Percentiles rank a stretch among this genome's conserved stretches.
These are phyloP conservation scores for Skeletonema potamos DNA, from an alignment of 108 stramenopile genomes.

Conservation along the genomic window DNA sequence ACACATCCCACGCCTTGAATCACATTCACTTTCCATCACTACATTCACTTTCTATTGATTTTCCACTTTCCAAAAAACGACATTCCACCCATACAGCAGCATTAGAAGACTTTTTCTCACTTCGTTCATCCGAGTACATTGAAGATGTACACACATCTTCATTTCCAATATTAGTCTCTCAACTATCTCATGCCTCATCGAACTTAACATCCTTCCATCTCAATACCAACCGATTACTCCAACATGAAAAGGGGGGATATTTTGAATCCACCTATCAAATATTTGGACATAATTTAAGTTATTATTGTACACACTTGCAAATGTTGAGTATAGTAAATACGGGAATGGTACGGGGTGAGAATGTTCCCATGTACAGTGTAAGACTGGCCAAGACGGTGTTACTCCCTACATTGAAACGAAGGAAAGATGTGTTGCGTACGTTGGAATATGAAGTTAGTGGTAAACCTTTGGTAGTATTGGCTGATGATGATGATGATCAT, in stretches of 20 bases:
- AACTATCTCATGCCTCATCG: not conserved
- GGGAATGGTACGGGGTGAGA: not conserved
- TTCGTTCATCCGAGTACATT: not conserved
- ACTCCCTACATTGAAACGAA: not conserved
- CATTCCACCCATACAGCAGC: too few relatives aligned
- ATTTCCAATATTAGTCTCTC: not conserved
- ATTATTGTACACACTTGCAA: not conserved
- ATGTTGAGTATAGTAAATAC: not conserved
- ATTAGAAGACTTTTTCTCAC: too few relatives aligned
- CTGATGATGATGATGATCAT: too few relatives aligned
- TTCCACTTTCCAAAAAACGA: not conserved
- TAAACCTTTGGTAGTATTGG: not conserved
- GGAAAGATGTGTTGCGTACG: not conserved
- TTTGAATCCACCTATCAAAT: not conserved
- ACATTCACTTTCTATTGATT: not conserved
- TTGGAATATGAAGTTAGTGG: not conserved
- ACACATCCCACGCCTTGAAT: not conserved
- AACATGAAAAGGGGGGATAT: not conserved
- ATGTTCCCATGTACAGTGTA: not conserved
- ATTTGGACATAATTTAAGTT: not conserved
- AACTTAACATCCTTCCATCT: not conserved
- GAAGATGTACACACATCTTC: not conserved
- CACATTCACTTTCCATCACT: not conserved
- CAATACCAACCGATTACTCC: not conserved
- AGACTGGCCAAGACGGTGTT: not conserved